Conservation (phyloP, 441 rosid species). For the Biscutella laevigata region DNA sequence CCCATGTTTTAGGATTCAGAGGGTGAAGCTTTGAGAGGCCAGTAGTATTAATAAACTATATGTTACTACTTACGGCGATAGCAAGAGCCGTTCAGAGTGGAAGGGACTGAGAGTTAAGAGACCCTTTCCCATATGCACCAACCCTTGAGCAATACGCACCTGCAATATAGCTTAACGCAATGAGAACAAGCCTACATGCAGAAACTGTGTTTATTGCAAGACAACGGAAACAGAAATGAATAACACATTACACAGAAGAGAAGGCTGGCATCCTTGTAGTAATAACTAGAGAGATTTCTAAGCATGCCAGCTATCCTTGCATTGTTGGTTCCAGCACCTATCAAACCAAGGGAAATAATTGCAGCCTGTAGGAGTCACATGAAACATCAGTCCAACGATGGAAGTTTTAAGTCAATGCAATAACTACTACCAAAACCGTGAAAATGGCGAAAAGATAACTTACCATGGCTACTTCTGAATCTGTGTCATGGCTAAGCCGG, state of each 20-base stretch:
- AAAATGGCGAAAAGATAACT: conserved; percentile 17
- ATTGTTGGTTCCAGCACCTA: conserved; percentile 94
- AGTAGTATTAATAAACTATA: not conserved
- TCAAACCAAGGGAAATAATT: conserved; percentile 80
- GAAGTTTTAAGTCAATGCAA: not conserved
- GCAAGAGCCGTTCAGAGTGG: conserved; percentile 80
- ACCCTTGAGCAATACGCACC: conserved; percentile 95
- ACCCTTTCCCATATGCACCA: conserved; percentile 91
- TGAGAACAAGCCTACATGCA: conserved; percentile 12
- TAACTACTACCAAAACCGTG: not conserved
- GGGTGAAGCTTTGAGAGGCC: not conserved
- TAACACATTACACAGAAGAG: conserved; percentile 66
- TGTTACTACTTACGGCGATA: conserved; percentile 60
- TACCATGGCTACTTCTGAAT: conserved; percentile 94
- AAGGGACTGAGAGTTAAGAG: conserved; percentile 81
- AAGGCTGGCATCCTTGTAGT: conserved; percentile 76
- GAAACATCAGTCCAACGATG: conserved; percentile 11
- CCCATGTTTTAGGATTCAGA: not conserved
- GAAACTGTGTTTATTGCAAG: not conserved
- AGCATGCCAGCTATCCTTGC: conserved; percentile 96
- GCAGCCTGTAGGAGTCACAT: conserved; percentile 54
- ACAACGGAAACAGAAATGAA: not conserved
- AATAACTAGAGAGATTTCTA: conserved; percentile 84
- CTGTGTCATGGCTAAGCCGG: conserved; percentile 92
- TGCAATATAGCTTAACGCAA: conserved; percentile 22